Evolutionary conservation across 768 basidiomycete species (phyloP).

Genomic region (Galerina marginata): DNA sequence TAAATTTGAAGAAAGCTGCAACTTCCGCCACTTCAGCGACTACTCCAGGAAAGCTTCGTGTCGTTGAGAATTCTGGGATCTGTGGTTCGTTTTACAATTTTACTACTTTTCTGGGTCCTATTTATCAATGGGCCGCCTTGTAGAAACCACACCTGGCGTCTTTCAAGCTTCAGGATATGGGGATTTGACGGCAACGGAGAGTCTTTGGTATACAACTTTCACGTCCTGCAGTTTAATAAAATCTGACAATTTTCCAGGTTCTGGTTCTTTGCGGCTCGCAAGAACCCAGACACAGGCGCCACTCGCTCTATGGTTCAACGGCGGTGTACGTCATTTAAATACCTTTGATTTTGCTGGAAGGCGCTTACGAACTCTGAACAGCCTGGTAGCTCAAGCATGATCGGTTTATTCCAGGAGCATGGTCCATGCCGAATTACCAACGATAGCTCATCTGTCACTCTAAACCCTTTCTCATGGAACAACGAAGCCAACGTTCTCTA

Average conservation of each 20-base stretch:
- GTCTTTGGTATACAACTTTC: constrained; percentile 52
- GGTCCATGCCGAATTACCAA: constrained; percentile 76
- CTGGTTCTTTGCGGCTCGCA: constrained; percentile 73
- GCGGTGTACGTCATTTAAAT: constrained; percentile 46
- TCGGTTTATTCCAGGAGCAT: constrained; percentile 75
- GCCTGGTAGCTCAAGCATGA: constrained; percentile 62
- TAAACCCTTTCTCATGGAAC: constrained; percentile 66
- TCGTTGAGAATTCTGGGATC: constrained; percentile 64
- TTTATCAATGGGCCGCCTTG: neutral
- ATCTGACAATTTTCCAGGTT: constrained; percentile 45
- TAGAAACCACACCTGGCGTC: constrained; percentile 66
- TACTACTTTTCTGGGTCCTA: neutral
- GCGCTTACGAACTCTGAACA: constrained; percentile 17
- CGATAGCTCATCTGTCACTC: constrained; percentile 50
- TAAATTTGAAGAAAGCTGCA: constrained; percentile 7
- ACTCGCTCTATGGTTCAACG: constrained; percentile 72
- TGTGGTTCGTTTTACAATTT: constrained; percentile 46
- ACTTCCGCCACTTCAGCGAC: constrained; percentile 27
- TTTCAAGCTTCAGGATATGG: constrained; percentile 69
- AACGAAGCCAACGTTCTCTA: constrained; percentile 61
- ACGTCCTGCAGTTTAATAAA: neutral
- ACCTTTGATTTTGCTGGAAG: neutral
- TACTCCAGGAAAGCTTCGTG: constrained; percentile 56
- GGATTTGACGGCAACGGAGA: constrained; percentile 59
- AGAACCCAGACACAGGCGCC: constrained; percentile 64